Evolutionary conservation across 768 basidiomycete genomes (phyloP).

Genomic region (Boletus huronensis): DNA sequence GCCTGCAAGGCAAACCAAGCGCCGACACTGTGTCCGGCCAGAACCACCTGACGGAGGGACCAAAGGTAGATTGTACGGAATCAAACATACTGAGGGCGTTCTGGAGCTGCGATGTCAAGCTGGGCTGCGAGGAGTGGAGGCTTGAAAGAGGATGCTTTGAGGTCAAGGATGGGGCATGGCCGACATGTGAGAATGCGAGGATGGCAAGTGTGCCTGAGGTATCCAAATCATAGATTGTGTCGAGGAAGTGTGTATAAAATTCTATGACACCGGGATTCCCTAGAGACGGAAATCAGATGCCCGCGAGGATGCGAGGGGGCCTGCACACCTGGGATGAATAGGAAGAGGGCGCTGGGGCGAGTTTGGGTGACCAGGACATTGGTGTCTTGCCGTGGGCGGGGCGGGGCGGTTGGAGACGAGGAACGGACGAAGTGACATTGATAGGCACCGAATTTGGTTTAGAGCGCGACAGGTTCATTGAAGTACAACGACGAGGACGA

Average conservation of each 20-base stretch:
- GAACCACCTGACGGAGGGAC: conserved; percentile 38
- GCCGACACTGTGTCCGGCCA: conserved; percentile 71
- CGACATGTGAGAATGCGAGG: conserved; percentile 60
- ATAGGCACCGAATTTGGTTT: conserved; percentile 2
- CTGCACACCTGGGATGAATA: conserved; percentile 49
- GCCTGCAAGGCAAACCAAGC: conserved; percentile 67
- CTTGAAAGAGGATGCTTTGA: not conserved
- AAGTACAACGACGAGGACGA: conserved; percentile 11
- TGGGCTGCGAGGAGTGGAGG: conserved; percentile 24
- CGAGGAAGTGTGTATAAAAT: conserved; percentile 68
- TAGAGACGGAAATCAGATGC: conserved; percentile 9
- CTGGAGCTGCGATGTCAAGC: conserved; percentile 50
- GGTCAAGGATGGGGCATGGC: conserved; percentile 48
- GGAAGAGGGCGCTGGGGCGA: conserved; percentile 33
- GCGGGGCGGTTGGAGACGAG: conserved; percentile 6
- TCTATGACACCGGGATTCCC: conserved; percentile 59
- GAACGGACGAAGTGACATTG: conserved; percentile 11
- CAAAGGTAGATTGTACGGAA: conserved; percentile 34
- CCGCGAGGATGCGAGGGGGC: not conserved
- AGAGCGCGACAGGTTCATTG: not conserved
- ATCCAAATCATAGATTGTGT: conserved; percentile 41
- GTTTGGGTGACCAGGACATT: conserved; percentile 41
- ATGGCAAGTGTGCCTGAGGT: conserved; percentile 44
- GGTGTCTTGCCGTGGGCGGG: conserved; percentile 4
- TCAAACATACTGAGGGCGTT: conserved; percentile 55